Evolutionary conservation across 768 basidiomycete species (phyloP), one percentile per base, ranked within the genome.

Genomic region (Phanerochaete carnosa): DNA sequence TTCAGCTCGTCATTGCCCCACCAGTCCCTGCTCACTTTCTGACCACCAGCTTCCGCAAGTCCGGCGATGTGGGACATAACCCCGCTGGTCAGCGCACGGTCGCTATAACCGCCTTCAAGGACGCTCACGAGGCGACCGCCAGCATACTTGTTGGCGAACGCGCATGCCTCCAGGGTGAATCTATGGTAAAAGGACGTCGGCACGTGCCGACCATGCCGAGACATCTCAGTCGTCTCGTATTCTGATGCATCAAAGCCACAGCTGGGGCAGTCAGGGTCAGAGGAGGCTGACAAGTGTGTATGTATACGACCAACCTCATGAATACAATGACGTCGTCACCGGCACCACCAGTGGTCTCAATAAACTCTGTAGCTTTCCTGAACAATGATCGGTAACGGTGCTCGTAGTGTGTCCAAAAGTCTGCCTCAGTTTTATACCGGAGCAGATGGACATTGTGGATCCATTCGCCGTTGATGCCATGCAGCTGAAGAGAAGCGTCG

Each of bases 171-270:
- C 6, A 74, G 78, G 0, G 93, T 86, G 66, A 97, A 96, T 13
- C 83, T 87, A 66, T 88, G 76, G 72, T 90, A 98, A 73, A 97
- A 97, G 0, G 86, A 84, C 0, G 87, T 80, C 0, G 95, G 95
- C 0, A 98, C 93, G 62, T 89, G 89, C 19, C 94, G 86, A 37
- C 84, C 82, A 70, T 99, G 95, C 15, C 96, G 79, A 32, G 92
- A 94, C 96, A 99, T 99, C 3, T 85, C 87, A 12, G 83, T 76
- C 63, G 88, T 87, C 69, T 99, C 96, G 67, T 97, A 92, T 68
- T 95, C 90, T 50, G 88, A 92, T 0, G 95, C 95, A 65, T 99
- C 96, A 76, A 98, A 94, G 1, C 95, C 95, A 63, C 90, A 93
- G 65, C 94, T 95, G 45, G 15, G 9, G 25, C 23, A 47, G 28